phyloP scores from a whole-genome alignment of 345 rosid genomes.

The Citrus mangshanensis region DNA sequence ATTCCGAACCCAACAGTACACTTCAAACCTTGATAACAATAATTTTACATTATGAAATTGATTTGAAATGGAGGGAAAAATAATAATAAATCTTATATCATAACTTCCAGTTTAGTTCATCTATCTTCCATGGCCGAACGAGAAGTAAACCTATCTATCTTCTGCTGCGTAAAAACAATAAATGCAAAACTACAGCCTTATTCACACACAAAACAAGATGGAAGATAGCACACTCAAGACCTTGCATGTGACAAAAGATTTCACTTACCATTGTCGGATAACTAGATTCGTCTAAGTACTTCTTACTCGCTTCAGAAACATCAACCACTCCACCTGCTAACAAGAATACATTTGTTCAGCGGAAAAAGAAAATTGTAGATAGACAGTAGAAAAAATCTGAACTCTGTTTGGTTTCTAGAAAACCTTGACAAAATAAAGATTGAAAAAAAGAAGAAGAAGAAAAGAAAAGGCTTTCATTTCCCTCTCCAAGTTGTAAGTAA shows the following conservation, averaged over 20 bases:
- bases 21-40: not conserved
- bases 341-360: not conserved
- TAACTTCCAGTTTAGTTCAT: not conserved
- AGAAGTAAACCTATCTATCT: not conserved
- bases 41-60: not conserved
- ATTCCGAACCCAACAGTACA: not conserved
- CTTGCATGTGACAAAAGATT: not conserved
- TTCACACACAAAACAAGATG: not conserved
- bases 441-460: not conserved
- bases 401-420: not conserved
- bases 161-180: conserved; percentile 9
- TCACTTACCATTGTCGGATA: conserved; percentile 59
- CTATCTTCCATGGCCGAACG: not conserved
- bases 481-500: not conserved
- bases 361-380: not conserved
- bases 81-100: not conserved
- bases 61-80: not conserved
- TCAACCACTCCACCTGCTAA: conserved; percentile 75
- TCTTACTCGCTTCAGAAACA: conserved; percentile 53
- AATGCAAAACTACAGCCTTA: not conserved
- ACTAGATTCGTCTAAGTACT: conserved; percentile 49
- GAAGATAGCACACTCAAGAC: not conserved
- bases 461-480: not conserved
- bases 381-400: not conserved
- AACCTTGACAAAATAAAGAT: not conserved